Evolutionary conservation across 805 yeast genomes (phyloP), one percentile per base, ranked within the genome.

Genomic region (Blastobotrys terrestris): DNA sequence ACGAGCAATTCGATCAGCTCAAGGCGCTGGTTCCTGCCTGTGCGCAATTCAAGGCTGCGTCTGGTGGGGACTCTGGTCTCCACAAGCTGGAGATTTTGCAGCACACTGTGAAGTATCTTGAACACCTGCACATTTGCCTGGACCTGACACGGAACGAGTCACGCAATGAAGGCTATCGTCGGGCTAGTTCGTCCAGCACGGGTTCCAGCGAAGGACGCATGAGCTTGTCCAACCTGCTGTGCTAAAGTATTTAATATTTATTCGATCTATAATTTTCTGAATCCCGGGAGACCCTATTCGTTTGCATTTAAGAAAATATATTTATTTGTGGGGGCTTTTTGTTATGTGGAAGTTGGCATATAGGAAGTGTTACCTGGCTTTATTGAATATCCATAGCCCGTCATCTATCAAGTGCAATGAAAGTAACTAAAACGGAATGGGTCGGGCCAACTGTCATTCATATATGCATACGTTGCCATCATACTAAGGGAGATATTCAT

Each of bases 1-100:
- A 87, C 66, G 72, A 90, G 51, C 94, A 87, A 67, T 87, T 86
- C 63, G 94, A 86, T 64, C 88, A 91, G 1, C 75, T 87, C 58
- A 85, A 87, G 64, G 81, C 77, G 61, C 67, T 87, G 49, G 82
- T 87, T 15, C 95, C 95, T 1, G 90, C 92, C 11, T 87, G 95
- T 64, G 72, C 90, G 48, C 72, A 76, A 31, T 74, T 77, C 19
- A 55, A 58, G 14, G 58, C 65, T 21, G 60, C 68, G 16, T 55
- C 64, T 43, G 71, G 71, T 18, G 70, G 71, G 16, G 73, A 70
- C 51, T 84, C 80, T 55, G 85, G 85, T 16, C 84, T 87, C 82
- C 88, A 87, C 69, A 87, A 87, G 68, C 75, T 87, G 55, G 87
- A 90, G 2, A 85, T 87, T 26, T 70, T 87, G 43, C 90, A 87